Evolutionary conservation across 2,329 filamentous ascomycete species (phyloP).

Genomic region (Elsinoe necatrix): DNA sequence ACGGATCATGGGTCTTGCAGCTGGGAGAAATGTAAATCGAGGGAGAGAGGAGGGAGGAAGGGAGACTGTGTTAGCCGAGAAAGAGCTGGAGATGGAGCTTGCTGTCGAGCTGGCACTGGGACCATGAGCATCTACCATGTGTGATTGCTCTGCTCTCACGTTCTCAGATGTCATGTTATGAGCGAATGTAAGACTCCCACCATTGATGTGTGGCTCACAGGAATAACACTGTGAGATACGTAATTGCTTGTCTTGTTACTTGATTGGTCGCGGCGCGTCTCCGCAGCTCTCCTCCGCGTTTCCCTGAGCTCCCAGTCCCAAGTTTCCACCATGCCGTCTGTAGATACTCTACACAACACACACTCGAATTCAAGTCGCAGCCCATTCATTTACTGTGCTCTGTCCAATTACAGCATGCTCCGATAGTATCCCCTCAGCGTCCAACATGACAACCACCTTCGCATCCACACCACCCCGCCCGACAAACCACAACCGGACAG

Average conservation of each 20-base stretch:
- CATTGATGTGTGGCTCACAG: no score
- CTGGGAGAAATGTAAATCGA: neutral
- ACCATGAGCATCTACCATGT: neutral
- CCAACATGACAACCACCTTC: neutral
- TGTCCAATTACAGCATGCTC: neutral
- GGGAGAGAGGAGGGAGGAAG: neutral
- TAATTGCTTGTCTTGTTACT: neutral
- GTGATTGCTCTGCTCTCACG: no score
- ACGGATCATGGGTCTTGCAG: neutral
- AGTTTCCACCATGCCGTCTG: neutral
- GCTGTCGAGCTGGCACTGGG: neutral
- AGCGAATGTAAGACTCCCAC: no score
- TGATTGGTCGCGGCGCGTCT: neutral
- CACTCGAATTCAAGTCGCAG: neutral
- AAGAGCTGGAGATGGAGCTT: neutral
- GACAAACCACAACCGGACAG: constrained; percentile 2
- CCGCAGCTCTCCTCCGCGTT: constrained; percentile 1
- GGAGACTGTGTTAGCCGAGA: neutral
- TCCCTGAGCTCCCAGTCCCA: neutral
- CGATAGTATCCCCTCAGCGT: neutral
- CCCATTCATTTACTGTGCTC: neutral
- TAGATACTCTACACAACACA: neutral
- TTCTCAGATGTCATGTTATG: no score
- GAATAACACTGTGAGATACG: no score
- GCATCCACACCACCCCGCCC: neutral